These are phyloP conservation scores for Vitis labrusca DNA, from an alignment of 164 flowering plant species.

Conservation along the genomic window DNA sequence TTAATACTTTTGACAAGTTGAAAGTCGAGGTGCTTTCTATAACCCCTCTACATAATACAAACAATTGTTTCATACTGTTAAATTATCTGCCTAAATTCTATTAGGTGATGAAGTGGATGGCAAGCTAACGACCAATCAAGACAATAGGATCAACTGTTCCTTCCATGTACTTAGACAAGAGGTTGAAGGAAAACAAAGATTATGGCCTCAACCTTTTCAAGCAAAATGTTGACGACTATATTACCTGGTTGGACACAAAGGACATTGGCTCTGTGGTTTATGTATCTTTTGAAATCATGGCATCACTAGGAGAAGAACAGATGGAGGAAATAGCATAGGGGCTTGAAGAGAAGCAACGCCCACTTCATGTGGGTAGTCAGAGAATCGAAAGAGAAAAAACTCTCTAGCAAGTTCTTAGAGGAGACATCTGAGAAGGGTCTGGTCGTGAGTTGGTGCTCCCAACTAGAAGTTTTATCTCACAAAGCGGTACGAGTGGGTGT, in stretches of 20 bases:
- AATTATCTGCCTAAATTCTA: too few relatives aligned
- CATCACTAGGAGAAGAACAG: conserved; percentile 20
- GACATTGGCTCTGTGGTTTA: conserved; percentile 33
- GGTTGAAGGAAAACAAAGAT: too few relatives aligned
- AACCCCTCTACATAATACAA: too few relatives aligned
- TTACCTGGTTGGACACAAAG: conserved; percentile 32
- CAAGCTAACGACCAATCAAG: conserved; percentile 18
- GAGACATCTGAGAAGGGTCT: conserved; percentile 29
- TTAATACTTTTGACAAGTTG: conserved; percentile 40
- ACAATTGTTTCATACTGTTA: too few relatives aligned
- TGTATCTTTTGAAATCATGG: conserved; percentile 43
- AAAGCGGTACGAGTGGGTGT: conserved; percentile 37
- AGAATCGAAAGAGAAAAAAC: conserved; percentile 35
- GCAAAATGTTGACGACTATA: too few relatives aligned
- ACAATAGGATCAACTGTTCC: conserved; percentile 44
- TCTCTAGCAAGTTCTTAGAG: conserved; percentile 33
- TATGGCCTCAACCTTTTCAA: too few relatives aligned
- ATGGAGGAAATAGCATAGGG: conserved; percentile 32
- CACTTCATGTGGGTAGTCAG: conserved; percentile 47
- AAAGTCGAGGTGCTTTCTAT: conserved; percentile 35
- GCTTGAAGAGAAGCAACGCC: conserved; percentile 8
- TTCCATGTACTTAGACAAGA: conserved; percentile 23
- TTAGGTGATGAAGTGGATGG: conserved; percentile 30
- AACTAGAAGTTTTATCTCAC: conserved; percentile 43
- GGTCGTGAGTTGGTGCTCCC: conserved; percentile 46